These are phyloP conservation scores for Cylindrotheca closterium DNA, from an alignment of 108 stramenopile genomes.

Conservation along the genomic window DNA sequence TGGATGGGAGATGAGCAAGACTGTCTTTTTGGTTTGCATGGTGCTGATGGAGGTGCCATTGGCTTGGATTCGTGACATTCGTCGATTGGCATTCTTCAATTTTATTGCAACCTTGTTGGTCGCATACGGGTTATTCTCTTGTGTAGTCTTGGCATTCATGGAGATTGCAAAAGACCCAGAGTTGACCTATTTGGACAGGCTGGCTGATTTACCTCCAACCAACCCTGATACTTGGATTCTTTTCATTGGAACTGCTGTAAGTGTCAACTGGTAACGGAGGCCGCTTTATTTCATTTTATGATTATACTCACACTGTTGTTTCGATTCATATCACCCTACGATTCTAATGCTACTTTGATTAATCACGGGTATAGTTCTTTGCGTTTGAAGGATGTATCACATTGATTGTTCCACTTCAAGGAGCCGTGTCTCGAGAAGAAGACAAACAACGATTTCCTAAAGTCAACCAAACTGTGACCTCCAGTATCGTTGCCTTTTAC, in stretches of 20 bases:
- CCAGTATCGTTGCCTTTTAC: conserved; percentile 41
- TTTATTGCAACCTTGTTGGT: conserved; percentile 50
- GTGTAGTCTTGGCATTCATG: conserved; percentile 28
- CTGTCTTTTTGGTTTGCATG: conserved; percentile 34
- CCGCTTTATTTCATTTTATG: no score
- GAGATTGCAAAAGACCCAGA: neutral
- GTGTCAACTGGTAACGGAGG: no score
- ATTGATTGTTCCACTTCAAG: conserved; percentile 55
- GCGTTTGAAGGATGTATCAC: conserved; percentile 60
- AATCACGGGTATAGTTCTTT: conserved; percentile 38
- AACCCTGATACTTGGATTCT: conserved; percentile 35
- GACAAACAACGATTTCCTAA: conserved; percentile 37
- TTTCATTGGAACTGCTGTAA: conserved; percentile 51
- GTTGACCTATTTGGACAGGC: conserved; percentile 4
- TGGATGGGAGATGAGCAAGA: conserved; percentile 13
- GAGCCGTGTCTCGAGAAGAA: conserved; percentile 36
- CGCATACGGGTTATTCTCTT: conserved; percentile 35
- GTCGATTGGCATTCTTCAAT: conserved; percentile 43
- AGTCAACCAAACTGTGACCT: conserved; percentile 35
- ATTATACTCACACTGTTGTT: no score
- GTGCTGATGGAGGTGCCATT: conserved; percentile 41
- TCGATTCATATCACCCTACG: no score
- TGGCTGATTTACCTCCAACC: conserved; percentile 19
- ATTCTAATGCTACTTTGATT: no score
- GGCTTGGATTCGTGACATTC: conserved; percentile 50